A percentile compares a stretch with the other conserved stretches of the same genome.
Evolutionary conservation across 2,329 filamentous ascomycete genomes (phyloP).

Genomic region (Gaeumannomyces tritici): DNA sequence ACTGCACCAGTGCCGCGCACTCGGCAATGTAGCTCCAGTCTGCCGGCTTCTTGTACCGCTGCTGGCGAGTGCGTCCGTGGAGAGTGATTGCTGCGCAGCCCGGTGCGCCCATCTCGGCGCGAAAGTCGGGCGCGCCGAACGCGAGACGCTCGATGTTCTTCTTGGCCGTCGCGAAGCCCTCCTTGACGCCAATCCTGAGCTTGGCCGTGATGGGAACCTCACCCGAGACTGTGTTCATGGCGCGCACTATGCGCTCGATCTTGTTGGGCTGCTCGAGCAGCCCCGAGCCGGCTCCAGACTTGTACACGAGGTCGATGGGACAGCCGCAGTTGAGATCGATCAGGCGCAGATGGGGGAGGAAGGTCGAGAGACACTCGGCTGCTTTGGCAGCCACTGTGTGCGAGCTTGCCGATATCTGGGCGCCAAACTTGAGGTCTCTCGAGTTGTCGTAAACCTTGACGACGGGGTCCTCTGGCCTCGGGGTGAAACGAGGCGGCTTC

Average conservation of each 20-base stretch:
- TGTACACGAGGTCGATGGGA: slow-evolving; percentile 89
- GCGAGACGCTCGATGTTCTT: slow-evolving; percentile 77
- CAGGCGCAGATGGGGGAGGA: slow-evolving; percentile 75
- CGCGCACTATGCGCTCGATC: slow-evolving; percentile 86
- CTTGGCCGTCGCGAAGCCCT: slow-evolving; percentile 67
- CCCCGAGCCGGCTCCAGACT: slow-evolving; percentile 79
- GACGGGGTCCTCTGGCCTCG: slow-evolving; percentile 35
- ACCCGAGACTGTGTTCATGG: slow-evolving; percentile 89
- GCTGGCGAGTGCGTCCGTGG: slow-evolving; percentile 86
- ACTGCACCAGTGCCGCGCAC: slow-evolving; percentile 74
- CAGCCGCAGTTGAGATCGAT: slow-evolving; percentile 97
- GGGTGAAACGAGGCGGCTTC: slow-evolving; percentile 57
- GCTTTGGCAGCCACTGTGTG: slow-evolving; percentile 86
- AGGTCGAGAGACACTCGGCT: slow-evolving; percentile 67
- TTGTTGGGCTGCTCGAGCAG: slow-evolving; percentile 83
- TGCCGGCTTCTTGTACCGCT: slow-evolving; percentile 85
- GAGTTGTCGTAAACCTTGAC: slow-evolving; percentile 73
- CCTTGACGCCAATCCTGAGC: slow-evolving; percentile 83
- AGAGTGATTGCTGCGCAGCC: slow-evolving; percentile 94
- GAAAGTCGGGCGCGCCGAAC: slow-evolving; percentile 66
- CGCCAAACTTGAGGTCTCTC: slow-evolving; percentile 80
- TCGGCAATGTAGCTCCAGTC: slow-evolving; percentile 94
- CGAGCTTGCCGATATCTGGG: slow-evolving; percentile 86
- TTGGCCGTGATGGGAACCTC: slow-evolving; percentile 91
- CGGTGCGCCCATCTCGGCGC: slow-evolving; percentile 60